Evolutionary conservation across 1,284 basidiomycete species (phyloP).

Genomic region (Trametes versicolor): DNA sequence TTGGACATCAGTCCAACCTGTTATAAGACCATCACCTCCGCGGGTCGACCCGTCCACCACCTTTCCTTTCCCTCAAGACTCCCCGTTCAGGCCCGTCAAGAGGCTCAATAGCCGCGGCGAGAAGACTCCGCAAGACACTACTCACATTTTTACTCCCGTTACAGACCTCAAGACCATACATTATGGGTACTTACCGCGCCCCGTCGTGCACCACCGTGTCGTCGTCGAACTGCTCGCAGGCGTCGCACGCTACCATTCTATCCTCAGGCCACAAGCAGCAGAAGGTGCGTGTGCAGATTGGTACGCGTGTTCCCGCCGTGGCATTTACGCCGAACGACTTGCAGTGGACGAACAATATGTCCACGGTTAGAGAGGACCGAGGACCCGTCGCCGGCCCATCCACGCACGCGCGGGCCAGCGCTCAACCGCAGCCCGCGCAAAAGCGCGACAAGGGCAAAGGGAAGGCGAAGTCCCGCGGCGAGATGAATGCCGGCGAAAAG

Average conservation of each 20-base stretch:
- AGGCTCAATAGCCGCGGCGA: constrained; percentile 23
- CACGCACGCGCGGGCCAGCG: background rate
- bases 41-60: background rate
- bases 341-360: background rate
- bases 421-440: background rate
- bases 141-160: background rate
- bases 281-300: background rate
- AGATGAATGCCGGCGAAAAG: constrained; percentile 20
- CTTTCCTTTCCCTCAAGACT: constrained; percentile 18
- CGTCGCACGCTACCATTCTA: constrained; percentile 15
- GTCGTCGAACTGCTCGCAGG: constrained; percentile 7
- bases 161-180: constrained; percentile 3
- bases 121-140: constrained; percentile 5
- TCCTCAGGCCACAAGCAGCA: background rate
- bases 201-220: constrained; percentile 28
- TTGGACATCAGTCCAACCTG: constrained; percentile 7
- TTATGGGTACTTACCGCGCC: constrained; percentile 32
- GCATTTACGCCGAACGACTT: background rate
- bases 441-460: constrained; percentile 33
- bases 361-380: constrained; percentile 1
- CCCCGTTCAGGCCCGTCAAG: constrained; percentile 18
- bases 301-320: no score
- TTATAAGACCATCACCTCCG: constrained; percentile 13
- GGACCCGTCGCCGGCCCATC: constrained; percentile 10
- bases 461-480: constrained; percentile 22